Evolutionary conservation across 352 stramenopile genomes (phyloP).

Genomic region (Phytophthora europaea): DNA sequence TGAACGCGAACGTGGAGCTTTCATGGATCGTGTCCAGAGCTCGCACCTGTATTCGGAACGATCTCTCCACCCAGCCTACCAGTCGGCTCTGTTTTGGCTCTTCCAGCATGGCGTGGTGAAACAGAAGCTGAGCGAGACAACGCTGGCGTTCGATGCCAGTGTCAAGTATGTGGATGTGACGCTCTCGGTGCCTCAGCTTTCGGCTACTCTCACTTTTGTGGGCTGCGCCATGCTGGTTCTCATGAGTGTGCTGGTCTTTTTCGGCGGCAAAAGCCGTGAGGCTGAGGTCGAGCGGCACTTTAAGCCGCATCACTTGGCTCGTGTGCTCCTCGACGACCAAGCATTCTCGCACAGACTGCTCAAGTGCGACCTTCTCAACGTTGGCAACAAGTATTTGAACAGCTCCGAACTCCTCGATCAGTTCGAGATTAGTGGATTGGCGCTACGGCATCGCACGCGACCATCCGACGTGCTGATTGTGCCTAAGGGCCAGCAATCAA

Average conservation of each 20-base stretch:
- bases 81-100: slow-evolving; percentile 63
- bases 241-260: slow-evolving; percentile 49
- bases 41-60: slow-evolving; percentile 61
- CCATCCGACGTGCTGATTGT: slow-evolving; percentile 56
- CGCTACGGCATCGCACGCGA: slow-evolving; percentile 49
- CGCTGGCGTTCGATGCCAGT: slow-evolving; percentile 41
- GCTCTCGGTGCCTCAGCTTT: slow-evolving; percentile 45
- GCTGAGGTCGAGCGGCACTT: slow-evolving; percentile 58
- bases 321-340: slow-evolving; percentile 49
- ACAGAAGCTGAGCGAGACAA: slow-evolving; percentile 31
- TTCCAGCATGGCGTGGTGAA: slow-evolving; percentile 55
- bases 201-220: slow-evolving; percentile 48
- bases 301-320: slow-evolving; percentile 55
- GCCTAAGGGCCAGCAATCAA: slow-evolving; percentile 39
- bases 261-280: slow-evolving; percentile 53
- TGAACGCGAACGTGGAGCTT: slow-evolving; percentile 54
- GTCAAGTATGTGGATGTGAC: slow-evolving; percentile 43
- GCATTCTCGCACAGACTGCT: slow-evolving; percentile 51
- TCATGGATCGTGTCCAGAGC: slow-evolving; percentile 54
- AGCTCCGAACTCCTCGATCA: slow-evolving; percentile 66
- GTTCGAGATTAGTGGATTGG: slow-evolving; percentile 66
- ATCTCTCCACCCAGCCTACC: slow-evolving; percentile 57
- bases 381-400: slow-evolving; percentile 58
- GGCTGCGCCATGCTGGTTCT: slow-evolving; percentile 50
- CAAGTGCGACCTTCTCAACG: slow-evolving; percentile 59